A percentile compares a stretch with the other conserved stretches of the same genome.
Evolutionary conservation across 257 asterid species (phyloP).

Genomic region (Petrea volubilis): DNA sequence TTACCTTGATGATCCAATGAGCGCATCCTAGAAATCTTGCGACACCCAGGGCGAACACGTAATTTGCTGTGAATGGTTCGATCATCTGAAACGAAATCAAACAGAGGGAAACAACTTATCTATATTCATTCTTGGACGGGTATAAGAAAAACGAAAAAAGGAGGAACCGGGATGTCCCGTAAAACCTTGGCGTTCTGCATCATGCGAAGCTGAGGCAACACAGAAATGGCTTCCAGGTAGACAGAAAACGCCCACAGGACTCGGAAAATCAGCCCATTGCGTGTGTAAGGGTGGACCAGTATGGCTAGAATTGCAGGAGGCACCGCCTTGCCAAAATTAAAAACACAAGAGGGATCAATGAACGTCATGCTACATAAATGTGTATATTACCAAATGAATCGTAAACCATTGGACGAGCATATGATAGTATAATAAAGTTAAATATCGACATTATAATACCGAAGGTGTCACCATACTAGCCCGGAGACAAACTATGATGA

Average conservation of each 20-base stretch:
- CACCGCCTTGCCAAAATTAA: slow-evolving; percentile 40
- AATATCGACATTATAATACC: no score
- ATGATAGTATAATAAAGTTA: no score
- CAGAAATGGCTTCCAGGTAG: slow-evolving; percentile 80
- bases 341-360: no score
- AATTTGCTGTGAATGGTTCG: slow-evolving; percentile 91
- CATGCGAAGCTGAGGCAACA: slow-evolving; percentile 90
- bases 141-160: neutral
- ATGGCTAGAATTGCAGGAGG: slow-evolving; percentile 67
- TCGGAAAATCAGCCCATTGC: slow-evolving; percentile 41
- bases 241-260: slow-evolving; percentile 83
- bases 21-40: slow-evolving; percentile 86
- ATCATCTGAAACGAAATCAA: slow-evolving; percentile 52
- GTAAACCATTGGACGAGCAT: no score
- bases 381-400: no score
- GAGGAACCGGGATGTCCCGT: neutral
- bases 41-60: slow-evolving; percentile 86
- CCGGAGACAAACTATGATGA: no score
- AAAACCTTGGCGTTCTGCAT: slow-evolving; percentile 83
- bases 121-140: neutral
- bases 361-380: no score
- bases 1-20: slow-evolving; percentile 94
- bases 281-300: slow-evolving; percentile 62
- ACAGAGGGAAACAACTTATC: neutral
- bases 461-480: no score